Percentiles rank a stretch among this genome's conserved stretches.
These are phyloP conservation scores for Yamadazyma taylorii DNA, from an alignment of 1,139 yeast species.

Conservation along the genomic window DNA sequence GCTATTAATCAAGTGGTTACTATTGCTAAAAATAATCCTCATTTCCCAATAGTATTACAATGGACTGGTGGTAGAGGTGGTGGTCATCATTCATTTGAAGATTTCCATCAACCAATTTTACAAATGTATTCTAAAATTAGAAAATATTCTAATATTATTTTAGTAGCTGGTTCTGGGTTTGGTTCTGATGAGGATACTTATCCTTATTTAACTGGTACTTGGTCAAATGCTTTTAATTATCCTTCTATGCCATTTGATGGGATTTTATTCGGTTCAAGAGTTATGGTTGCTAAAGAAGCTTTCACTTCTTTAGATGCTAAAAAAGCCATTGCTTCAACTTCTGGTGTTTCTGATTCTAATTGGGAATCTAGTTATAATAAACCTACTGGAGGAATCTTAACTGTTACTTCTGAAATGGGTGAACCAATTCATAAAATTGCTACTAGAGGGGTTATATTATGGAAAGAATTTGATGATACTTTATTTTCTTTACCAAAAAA, in stretches of 20 bases:
- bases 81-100: constrained; percentile 99
- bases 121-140: constrained; percentile 96
- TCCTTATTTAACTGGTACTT: constrained; percentile 94
- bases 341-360: constrained; percentile 83
- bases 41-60: constrained; percentile 93
- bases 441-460: constrained; percentile 93
- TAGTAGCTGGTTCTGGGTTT: constrained; percentile 97
- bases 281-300: constrained; percentile 97
- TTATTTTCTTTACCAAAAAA: constrained; percentile 88
- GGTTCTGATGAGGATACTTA: constrained; percentile 96
- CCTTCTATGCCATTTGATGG: constrained; percentile 99
- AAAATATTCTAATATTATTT: constrained; percentile 82
- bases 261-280: constrained; percentile 92
- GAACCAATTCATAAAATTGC: constrained; percentile 99
- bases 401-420: constrained; percentile 98
- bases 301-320: constrained; percentile 93
- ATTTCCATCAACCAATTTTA: constrained; percentile 95
- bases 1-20: constrained; percentile 83
- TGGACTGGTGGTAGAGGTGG: constrained; percentile 99
- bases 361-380: constrained; percentile 96
- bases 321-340: constrained; percentile 82
- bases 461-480: constrained; percentile 96
- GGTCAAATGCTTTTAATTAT: constrained; percentile 82
- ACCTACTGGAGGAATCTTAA: constrained; percentile 95
- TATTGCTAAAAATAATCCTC: constrained; percentile 94